Percentiles rank a stretch among this genome's conserved stretches.
Evolutionary conservation across 1,284 basidiomycete genomes (phyloP).

Genomic region (Trametes pubescens): DNA sequence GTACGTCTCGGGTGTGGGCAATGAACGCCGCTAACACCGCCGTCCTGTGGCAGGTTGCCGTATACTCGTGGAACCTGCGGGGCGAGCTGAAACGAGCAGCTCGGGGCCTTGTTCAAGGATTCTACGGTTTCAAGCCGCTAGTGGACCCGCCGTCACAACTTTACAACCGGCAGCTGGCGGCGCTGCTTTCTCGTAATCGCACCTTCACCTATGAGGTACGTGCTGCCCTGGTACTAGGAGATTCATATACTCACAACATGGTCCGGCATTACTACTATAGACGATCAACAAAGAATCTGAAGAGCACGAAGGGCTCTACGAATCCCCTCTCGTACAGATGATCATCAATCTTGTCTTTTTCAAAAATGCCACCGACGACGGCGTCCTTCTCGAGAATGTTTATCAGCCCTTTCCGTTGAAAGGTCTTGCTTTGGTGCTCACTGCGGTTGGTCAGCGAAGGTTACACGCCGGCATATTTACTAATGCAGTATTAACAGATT

Average conservation of each 20-base stretch:
- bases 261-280: not conserved
- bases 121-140: slow-evolving; percentile 6
- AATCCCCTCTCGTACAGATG: slow-evolving; percentile 2
- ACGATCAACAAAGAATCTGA: not conserved
- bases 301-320: slow-evolving; percentile 8
- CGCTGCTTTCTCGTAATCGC: not conserved
- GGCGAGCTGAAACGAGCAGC: slow-evolving; percentile 10
- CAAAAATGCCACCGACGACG: slow-evolving; percentile 12
- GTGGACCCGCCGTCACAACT: not conserved
- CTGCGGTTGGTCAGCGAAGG: slow-evolving; percentile 17
- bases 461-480: too few species aligned
- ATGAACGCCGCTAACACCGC: too few species aligned
- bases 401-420: slow-evolving; percentile 12
- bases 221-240: too few species aligned
- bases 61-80: slow-evolving; percentile 12
- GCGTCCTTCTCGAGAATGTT: not conserved
- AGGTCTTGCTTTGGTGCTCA: slow-evolving; percentile 7
- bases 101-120: not conserved
- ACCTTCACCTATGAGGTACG: slow-evolving; percentile 7
- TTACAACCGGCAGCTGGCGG: not conserved
- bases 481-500: too few species aligned
- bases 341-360: slow-evolving; percentile 12
- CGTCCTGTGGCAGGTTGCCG: not conserved
- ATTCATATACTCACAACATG: too few species aligned
- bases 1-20: too few species aligned